Evolutionary conservation across 1,284 basidiomycete species (phyloP), one percentile per base, ranked within the genome.

Genomic region (Trametes polyzona): DNA sequence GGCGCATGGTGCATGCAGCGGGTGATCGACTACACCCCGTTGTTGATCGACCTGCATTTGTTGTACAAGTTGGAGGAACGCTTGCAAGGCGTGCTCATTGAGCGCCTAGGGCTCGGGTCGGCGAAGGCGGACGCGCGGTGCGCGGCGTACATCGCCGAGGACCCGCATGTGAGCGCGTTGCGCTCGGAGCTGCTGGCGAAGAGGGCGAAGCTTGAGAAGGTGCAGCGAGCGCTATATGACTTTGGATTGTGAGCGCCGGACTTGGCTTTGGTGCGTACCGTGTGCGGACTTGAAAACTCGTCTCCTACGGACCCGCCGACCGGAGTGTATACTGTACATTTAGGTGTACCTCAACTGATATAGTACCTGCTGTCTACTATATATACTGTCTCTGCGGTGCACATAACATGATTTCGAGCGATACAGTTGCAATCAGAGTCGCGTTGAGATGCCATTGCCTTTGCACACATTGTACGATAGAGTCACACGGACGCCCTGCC

Each of bases 21-120:
- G 16, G 65, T 82, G 39, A 80, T 80, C 62, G 81, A 83, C 67
- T 71, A 72, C 47, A 62, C 82, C 2, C 81, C 81, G 0, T 65
- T 72, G n/a, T 58, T 76, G 21, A 80, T 83, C 56, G 80, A 82
- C 63, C 67, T 69, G 44, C 70, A 72, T 39, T 77, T 82, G 54
- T 61, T 83, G 26, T 74, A 72, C 47, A 71, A 69, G 1, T 65
- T 81, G 32, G 68, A 71, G 12, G 59, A 69, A 9, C 63, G 60
- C 2, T 63, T 82, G 21, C 76, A 78, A 58, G 39, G 61, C 0
- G 70, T 68, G 30, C 67, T 83, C 37, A 71, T 79, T 26, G 63
- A 68, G 36, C 71, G 75, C 46, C 71, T 82, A 8, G 73, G 69
- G 0, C 69, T 83, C 6, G 77, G 76, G 9, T 65, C 70, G 11